Conservation (phyloP, 2,329 filamentous ascomycete genomes). For the Chaetomiaceae sp. region DNA sequence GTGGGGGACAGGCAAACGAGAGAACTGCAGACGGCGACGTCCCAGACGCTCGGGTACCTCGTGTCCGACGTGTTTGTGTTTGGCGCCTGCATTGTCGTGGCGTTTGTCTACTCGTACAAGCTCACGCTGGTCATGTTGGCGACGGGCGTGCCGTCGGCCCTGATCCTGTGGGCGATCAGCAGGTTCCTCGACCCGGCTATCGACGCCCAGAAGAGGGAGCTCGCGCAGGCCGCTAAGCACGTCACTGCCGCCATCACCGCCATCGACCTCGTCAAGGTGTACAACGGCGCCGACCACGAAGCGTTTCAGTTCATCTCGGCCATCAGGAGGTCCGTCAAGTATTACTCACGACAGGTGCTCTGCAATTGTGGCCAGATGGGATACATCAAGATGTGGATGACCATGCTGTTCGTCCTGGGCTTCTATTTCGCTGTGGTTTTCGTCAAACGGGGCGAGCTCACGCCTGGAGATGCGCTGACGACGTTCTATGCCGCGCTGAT, state of each 20-base stretch:
- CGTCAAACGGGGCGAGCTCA: constrained; percentile 53
- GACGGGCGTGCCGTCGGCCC: constrained; percentile 62
- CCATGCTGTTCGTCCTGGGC: constrained; percentile 77
- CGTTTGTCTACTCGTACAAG: constrained; percentile 77
- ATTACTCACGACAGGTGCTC: constrained; percentile 64
- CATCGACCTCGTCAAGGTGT: constrained; percentile 83
- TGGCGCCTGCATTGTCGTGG: constrained; percentile 61
- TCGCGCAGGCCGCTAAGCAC: constrained; percentile 67
- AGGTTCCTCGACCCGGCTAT: constrained; percentile 60
- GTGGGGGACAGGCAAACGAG: constrained; percentile 60
- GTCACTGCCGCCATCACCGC: constrained; percentile 63
- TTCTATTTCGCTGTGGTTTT: constrained; percentile 83
- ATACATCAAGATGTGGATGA: constrained; percentile 67
- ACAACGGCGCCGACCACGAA: constrained; percentile 71
- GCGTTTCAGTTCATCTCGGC: constrained; percentile 57
- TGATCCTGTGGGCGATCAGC: constrained; percentile 57
- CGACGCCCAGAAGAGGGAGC: constrained; percentile 60
- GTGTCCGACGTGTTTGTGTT: constrained; percentile 61
- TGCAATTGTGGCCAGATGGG: constrained; percentile 68
- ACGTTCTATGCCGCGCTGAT: constrained; percentile 80
- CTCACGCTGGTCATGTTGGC: constrained; percentile 75
- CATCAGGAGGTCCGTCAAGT: constrained; percentile 53
- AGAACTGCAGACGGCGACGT: constrained; percentile 75
- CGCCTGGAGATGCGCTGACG: constrained; percentile 66
- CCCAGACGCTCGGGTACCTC: constrained; percentile 70